Evolutionary conservation across 2,329 filamentous ascomycete genomes (phyloP).

Genomic region (Colletotrichum chrysophilum): DNA sequence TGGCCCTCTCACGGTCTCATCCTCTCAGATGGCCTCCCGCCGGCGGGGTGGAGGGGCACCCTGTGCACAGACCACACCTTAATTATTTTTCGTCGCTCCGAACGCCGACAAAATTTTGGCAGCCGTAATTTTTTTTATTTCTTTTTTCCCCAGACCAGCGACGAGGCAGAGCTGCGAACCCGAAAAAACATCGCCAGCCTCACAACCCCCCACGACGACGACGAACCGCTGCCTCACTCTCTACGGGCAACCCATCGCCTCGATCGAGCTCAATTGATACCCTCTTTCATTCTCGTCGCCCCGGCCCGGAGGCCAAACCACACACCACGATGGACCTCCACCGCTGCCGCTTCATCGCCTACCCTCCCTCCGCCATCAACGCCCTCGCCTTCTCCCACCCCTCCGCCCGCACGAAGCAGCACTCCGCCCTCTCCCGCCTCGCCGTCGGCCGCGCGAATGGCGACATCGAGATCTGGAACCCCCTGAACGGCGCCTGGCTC

Average conservation of each 20-base stretch:
- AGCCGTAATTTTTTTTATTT: slow-evolving; percentile 11
- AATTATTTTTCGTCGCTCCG: slow-evolving; percentile 23
- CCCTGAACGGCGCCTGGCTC: slow-evolving; percentile 79
- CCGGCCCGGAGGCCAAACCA: slow-evolving; percentile 13
- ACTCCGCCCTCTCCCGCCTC: slow-evolving; percentile 69
- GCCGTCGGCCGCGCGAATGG: slow-evolving; percentile 93
- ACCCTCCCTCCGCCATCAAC: slow-evolving; percentile 90
- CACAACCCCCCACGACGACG: not conserved
- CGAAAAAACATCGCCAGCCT: slow-evolving; percentile 2
- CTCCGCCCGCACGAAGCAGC: slow-evolving; percentile 48
- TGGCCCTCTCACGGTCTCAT: not conserved
- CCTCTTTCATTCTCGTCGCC: not conserved
- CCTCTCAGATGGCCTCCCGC: slow-evolving; percentile 8
- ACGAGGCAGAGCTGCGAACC: not conserved
- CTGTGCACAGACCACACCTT: slow-evolving; percentile 34
- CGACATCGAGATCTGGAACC: slow-evolving; percentile 98
- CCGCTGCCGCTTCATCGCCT: slow-evolving; percentile 94
- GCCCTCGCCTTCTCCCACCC: slow-evolving; percentile 91
- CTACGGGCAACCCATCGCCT: not conserved
- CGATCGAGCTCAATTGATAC: not conserved
- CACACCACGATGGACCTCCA: slow-evolving; percentile 82
- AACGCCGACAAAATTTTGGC: slow-evolving; percentile 28
- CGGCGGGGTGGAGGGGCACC: slow-evolving; percentile 24
- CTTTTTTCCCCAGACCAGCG: not conserved
- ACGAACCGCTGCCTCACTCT: not conserved